A percentile compares a stretch with the other conserved stretches of the same genome.
phyloP scores from a whole-genome alignment of 2,329 filamentous ascomycete species.

The Neodidymelliopsis sp. region DNA sequence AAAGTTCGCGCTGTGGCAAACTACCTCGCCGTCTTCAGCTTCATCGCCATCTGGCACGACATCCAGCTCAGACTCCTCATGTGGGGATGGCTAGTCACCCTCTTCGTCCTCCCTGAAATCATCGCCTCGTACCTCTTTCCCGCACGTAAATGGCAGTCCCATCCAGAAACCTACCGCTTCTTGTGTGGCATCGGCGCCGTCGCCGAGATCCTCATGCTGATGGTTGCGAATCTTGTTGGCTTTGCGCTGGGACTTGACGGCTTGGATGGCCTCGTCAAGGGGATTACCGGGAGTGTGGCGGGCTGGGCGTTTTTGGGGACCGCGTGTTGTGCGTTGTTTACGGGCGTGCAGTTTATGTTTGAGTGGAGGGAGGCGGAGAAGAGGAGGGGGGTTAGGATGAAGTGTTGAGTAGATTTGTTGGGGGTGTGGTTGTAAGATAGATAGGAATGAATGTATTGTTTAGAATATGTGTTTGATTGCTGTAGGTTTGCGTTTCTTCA shows the following conservation, averaged over 20 bases:
- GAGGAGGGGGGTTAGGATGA: slow-evolving; percentile 80
- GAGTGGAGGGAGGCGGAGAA: slow-evolving; percentile 87
- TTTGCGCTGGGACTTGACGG: slow-evolving; percentile 94
- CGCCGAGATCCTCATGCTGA: slow-evolving; percentile 91
- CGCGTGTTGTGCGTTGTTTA: slow-evolving; percentile 79
- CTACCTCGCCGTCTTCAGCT: slow-evolving; percentile 88
- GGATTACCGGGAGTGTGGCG: slow-evolving; percentile 78
- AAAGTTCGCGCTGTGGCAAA: slow-evolving; percentile 72
- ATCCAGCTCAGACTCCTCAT: slow-evolving; percentile 88
- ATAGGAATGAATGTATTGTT: too few species aligned
- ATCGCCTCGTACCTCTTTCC: slow-evolving; percentile 77
- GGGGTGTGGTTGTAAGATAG: too few species aligned
- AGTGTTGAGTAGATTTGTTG: too few species aligned
- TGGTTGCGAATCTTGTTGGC: slow-evolving; percentile 90
- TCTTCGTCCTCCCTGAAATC: slow-evolving; percentile 93
- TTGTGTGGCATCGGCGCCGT: slow-evolving; percentile 83
- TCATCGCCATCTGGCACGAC: slow-evolving; percentile 98
- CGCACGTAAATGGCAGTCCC: slow-evolving; percentile 70
- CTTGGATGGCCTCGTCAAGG: slow-evolving; percentile 74
- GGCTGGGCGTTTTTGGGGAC: slow-evolving; percentile 76
- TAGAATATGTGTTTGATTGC: not conserved
- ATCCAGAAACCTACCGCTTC: slow-evolving; percentile 77
- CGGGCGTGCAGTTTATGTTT: slow-evolving; percentile 94
- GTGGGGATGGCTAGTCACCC: slow-evolving; percentile 95
- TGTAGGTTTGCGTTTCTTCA: too few species aligned